These are phyloP conservation scores for Dothideomycetes sp. DNA, from an alignment of 2,329 filamentous ascomycete genomes.

Conservation along the genomic window DNA sequence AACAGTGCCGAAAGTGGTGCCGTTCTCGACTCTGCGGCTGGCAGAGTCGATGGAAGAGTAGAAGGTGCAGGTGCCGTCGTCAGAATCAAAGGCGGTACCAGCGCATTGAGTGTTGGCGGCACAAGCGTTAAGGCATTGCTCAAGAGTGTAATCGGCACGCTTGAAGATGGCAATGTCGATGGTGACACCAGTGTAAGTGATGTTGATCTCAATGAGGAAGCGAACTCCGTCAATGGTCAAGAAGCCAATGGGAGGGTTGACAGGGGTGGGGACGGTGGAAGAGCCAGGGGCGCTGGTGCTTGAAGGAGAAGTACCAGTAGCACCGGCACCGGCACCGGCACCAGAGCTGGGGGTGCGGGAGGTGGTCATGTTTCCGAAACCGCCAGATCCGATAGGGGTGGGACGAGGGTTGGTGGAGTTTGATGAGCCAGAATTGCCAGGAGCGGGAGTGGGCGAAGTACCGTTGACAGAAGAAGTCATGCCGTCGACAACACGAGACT, in stretches of 20 bases:
- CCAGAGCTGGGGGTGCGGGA: background rate
- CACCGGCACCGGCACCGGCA: background rate
- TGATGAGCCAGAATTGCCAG: background rate
- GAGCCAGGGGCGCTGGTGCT: background rate
- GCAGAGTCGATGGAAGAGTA: background rate
- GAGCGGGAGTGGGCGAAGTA: background rate
- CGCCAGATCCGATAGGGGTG: background rate
- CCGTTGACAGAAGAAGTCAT: conserved; percentile 1
- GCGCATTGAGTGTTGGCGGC: conserved; percentile 2
- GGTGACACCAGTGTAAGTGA: conserved; percentile 1
- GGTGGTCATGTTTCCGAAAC: background rate
- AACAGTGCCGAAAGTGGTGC: conserved; percentile 1
- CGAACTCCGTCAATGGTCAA: conserved; percentile 1
- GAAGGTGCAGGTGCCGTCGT: conserved; percentile 2
- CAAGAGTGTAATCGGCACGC: background rate
- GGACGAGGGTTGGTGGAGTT: background rate
- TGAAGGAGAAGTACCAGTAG: background rate
- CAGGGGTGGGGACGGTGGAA: background rate
- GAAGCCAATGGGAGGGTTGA: background rate
- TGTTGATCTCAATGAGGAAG: conserved; percentile 1
- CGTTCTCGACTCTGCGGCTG: background rate
- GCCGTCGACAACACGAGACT: background rate
- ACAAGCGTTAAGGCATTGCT: conserved; percentile 5
- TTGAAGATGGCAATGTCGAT: conserved; percentile 7
- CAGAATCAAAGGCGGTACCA: background rate